Percentiles rank a stretch among this genome's conserved stretches.
Evolutionary conservation across 371 early-diverging fungal genomes (phyloP).

Genomic region (Actinomortierella ambigua): DNA sequence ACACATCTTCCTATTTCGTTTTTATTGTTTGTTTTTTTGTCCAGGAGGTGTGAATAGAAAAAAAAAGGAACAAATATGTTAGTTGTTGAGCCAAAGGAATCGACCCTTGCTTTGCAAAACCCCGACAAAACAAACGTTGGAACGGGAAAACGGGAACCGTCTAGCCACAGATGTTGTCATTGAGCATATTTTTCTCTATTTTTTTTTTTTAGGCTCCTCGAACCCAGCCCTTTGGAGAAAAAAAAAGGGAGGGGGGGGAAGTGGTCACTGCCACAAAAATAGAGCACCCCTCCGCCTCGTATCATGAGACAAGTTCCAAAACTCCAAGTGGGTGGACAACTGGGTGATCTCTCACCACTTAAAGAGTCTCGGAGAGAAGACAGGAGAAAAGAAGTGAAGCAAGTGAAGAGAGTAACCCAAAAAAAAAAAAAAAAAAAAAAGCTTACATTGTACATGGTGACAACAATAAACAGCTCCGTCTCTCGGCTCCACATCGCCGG

Average conservation of each 20-base stretch:
- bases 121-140: constrained; percentile 1
- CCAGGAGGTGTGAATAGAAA: neutral
- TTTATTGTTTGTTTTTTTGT: constrained; percentile 15
- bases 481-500: constrained; percentile 52
- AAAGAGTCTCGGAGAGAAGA: neutral
- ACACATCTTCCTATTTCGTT: constrained; percentile 56
- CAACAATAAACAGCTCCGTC: constrained; percentile 69
- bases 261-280: too few species aligned
- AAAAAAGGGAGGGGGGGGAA: too few species aligned
- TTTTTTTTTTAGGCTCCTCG: too few species aligned
- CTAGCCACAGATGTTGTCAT: neutral
- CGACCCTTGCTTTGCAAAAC: constrained; percentile 5
- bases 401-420: neutral
- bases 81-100: constrained; percentile 3
- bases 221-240: too few species aligned
- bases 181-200: neutral
- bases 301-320: too few species aligned
- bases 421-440: neutral
- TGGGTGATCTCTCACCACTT: neutral
- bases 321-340: too few species aligned
- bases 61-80: neutral
- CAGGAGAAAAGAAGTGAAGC: too few species aligned
- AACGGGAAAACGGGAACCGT: neutral
- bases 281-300: too few species aligned
- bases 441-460: constrained; percentile 71